These are phyloP conservation scores for Monosporascus sp. DNA, from an alignment of 2,329 filamentous ascomycete genomes.

Conservation along the genomic window DNA sequence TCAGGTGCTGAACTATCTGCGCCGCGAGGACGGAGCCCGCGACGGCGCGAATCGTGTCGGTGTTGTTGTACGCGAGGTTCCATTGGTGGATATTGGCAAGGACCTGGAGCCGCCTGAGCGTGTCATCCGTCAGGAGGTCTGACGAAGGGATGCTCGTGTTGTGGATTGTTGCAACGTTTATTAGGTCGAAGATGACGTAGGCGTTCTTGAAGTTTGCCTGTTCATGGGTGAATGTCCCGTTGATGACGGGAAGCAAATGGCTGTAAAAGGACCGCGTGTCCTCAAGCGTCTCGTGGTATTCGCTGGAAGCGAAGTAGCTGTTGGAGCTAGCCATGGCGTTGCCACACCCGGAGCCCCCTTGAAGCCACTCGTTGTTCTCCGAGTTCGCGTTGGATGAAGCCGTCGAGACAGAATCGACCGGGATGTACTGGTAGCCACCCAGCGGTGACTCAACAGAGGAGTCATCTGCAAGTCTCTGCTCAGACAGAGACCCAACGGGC, in stretches of 20 bases:
- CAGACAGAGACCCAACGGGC: conserved; percentile 52
- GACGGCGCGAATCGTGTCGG: conserved; percentile 58
- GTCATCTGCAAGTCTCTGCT: conserved; percentile 66
- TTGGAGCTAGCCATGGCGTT: conserved; percentile 51
- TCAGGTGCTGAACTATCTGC: conserved; percentile 48
- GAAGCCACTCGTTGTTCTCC: conserved; percentile 53
- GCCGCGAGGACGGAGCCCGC: conserved; percentile 52
- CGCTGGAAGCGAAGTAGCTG: conserved; percentile 43
- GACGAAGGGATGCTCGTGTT: conserved; percentile 53
- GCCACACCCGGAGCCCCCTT: conserved; percentile 51
- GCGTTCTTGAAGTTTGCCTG: conserved; percentile 52
- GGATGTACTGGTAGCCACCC: conserved; percentile 78
- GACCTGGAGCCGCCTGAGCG: conserved; percentile 59
- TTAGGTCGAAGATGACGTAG: conserved; percentile 56
- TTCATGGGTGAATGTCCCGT: conserved; percentile 41
- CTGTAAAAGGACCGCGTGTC: conserved; percentile 57
- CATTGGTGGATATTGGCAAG: conserved; percentile 78
- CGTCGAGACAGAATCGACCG: conserved; percentile 56
- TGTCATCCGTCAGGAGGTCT: conserved; percentile 53
- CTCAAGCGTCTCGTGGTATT: conserved; percentile 39
- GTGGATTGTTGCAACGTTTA: conserved; percentile 57
- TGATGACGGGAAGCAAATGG: conserved; percentile 47
- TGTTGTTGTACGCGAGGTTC: conserved; percentile 74
- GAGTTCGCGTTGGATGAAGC: conserved; percentile 49
- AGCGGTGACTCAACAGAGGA: conserved; percentile 61